Evolutionary conservation across 352 stramenopile species (phyloP).

Genomic region (Phytophthora ramorum): DNA sequence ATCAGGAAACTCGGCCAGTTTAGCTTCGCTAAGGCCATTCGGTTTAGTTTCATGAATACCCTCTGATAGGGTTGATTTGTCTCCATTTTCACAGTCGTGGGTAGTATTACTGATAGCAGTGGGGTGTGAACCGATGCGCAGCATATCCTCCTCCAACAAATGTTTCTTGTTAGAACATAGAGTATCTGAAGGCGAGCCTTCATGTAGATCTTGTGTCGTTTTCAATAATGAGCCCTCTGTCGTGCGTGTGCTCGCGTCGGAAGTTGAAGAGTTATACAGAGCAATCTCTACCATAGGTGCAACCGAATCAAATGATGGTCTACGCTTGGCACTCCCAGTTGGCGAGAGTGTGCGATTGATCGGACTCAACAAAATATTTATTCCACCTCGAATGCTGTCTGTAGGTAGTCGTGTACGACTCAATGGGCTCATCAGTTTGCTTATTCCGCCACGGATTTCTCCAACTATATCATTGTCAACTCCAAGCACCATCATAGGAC

Average conservation of each 20-base stretch:
- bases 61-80: not conserved
- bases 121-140: not conserved
- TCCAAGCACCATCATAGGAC: slow-evolving; percentile 24
- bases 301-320: slow-evolving; percentile 15
- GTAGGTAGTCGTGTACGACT: slow-evolving; percentile 17
- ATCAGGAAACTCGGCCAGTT: slow-evolving; percentile 36
- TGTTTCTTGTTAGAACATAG: not conserved
- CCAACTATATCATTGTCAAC: slow-evolving; percentile 26
- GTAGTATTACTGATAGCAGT: not conserved
- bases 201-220: slow-evolving; percentile 14
- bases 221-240: not conserved
- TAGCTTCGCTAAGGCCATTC: slow-evolving; percentile 17
- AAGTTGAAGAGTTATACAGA: slow-evolving; percentile 13
- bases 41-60: slow-evolving; percentile 2
- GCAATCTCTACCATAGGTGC: slow-evolving; percentile 22
- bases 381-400: slow-evolving; percentile 32
- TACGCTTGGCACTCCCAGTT: slow-evolving; percentile 13
- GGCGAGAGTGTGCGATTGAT: slow-evolving; percentile 29
- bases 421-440: slow-evolving; percentile 36
- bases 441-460: slow-evolving; percentile 30
- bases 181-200: not conserved
- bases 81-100: not conserved
- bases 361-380: slow-evolving; percentile 34
- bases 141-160: slow-evolving; percentile 4
- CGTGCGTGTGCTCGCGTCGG: not conserved